A percentile compares a stretch with the other conserved stretches of the same genome.
phyloP scores from a whole-genome alignment of 2,329 filamentous ascomycete species.

The Xylaria multiplex region DNA sequence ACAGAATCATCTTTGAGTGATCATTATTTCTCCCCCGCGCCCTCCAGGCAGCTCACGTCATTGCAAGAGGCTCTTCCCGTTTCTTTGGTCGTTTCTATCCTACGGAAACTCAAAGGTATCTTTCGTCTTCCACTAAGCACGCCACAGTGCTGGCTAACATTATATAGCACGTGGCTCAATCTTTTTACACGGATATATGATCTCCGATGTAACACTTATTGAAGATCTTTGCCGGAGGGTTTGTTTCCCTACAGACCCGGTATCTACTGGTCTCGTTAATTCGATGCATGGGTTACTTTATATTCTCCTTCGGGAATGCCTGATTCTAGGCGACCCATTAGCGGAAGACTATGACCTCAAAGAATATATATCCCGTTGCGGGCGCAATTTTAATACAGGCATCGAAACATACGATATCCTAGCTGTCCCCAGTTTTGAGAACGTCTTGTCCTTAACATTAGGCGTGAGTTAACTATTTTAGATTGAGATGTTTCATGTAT shows the following conservation, averaged over 20 bases:
- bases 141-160: background rate
- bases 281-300: conserved; percentile 12
- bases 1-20: background rate
- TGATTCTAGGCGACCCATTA: background rate
- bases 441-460: conserved; percentile 9
- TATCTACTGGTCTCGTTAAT: conserved; percentile 1
- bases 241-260: conserved; percentile 5
- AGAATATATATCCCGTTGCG: background rate
- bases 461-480: background rate
- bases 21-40: conserved; percentile 1
- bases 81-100: background rate
- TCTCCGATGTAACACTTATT: conserved; percentile 8
- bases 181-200: conserved; percentile 8
- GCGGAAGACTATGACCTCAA: conserved; percentile 5
- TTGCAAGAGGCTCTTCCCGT: conserved; percentile 4
- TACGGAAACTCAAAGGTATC: conserved; percentile 14
- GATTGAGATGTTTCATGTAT: background rate
- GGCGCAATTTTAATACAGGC: conserved; percentile 4
- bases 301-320: background rate
- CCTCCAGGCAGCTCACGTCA: background rate
- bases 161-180: background rate
- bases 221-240: conserved; percentile 15
- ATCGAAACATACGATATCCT: conserved; percentile 8
- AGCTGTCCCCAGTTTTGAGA: conserved; percentile 15
- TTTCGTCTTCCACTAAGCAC: background rate